Percentiles rank a stretch among this genome's conserved stretches.
Evolutionary conservation across 768 basidiomycete species (phyloP).

Genomic region (Termitomyces sp.): DNA sequence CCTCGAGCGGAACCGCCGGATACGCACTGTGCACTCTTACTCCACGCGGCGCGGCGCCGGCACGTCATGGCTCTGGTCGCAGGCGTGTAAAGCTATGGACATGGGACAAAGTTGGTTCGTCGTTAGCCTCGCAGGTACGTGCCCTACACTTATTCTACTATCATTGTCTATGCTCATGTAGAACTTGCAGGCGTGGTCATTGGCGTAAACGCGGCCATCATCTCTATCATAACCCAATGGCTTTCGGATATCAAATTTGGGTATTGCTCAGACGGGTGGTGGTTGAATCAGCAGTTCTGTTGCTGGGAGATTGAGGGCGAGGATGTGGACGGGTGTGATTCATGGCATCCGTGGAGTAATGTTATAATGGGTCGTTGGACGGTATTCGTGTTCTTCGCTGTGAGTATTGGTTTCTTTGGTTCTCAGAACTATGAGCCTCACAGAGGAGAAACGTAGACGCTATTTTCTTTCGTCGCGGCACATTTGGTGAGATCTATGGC

Average conservation of each 20-base stretch:
- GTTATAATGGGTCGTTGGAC: constrained; percentile 71
- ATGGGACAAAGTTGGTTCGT: constrained; percentile 92
- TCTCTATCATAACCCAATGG: constrained; percentile 96
- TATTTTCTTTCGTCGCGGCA: constrained; percentile 83
- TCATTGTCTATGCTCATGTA: neutral
- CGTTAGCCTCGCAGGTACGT: constrained; percentile 83
- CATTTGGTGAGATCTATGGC: constrained; percentile 87
- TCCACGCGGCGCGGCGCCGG: constrained; percentile 15
- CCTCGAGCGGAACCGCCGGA: constrained; percentile 77
- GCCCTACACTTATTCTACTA: no score
- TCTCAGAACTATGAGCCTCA: neutral
- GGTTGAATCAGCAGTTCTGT: constrained; percentile 97
- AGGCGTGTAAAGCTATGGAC: constrained; percentile 54
- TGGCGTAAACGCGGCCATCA: constrained; percentile 90
- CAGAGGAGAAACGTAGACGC: constrained; percentile 43
- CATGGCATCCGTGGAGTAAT: constrained; percentile 90
- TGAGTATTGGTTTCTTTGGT: constrained; percentile 35
- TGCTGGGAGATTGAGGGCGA: constrained; percentile 93
- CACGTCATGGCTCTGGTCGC: constrained; percentile 56
- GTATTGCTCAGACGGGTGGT: constrained; percentile 96
- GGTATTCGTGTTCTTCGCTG: constrained; percentile 87
- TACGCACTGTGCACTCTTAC: constrained; percentile 53
- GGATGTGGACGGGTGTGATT: constrained; percentile 77
- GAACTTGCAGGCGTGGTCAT: constrained; percentile 73
- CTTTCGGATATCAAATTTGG: constrained; percentile 97